Base-by-base conservation (phyloP, 306 rosid genomes). In the Pachyrhizus erosus region DNA sequence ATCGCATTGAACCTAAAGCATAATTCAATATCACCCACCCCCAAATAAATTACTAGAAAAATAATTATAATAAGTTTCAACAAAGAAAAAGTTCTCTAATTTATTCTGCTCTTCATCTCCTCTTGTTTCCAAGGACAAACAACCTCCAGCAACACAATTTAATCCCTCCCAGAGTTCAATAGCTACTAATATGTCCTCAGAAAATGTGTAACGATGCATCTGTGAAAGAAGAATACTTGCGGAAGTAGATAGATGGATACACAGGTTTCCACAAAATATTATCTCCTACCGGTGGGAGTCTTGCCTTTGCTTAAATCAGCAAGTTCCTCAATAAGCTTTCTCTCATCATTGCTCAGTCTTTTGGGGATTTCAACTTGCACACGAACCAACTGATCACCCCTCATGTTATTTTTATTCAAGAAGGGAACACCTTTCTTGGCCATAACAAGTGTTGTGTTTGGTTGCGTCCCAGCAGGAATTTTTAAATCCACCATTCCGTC, bases 321-420 rank as follows among this genome's bases (percentile, higher is more conserved):
- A 43, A 94, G 97, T 84, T 94, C 97, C 84, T 92, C 97, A 1
- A 94, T 82, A 42, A 94, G 92, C 88, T 94, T 92, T 75, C 78
- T 89, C 85, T 94, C 98, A 12, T 92, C 97, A n/a, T 69, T 84
- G 92, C 88, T 92, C 57, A 94, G 81, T 84, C 90, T 86, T 81
- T 92, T 94, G 3, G 98, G 98, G 72, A 94, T 94, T 84, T 94
- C 98, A 49, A 94, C 94, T 90, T 94, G 97, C 80, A 94, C 98
- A 0, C 97, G 94, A 39, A 94, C 97, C 79, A 92, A 91, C 73
- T 94, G 98, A 76, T 94, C 98, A 11, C 97, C 98, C 78, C 98
- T 92, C 93, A 92, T 86, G 37, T 90, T 94, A 86, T 83, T 91
- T 76, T 92, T 94, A 73, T 94, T 94, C 46, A 94, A 88, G 23